phyloP scores from a whole-genome alignment of 2,329 filamentous ascomycete species.

The Davidsoniella australis region DNA sequence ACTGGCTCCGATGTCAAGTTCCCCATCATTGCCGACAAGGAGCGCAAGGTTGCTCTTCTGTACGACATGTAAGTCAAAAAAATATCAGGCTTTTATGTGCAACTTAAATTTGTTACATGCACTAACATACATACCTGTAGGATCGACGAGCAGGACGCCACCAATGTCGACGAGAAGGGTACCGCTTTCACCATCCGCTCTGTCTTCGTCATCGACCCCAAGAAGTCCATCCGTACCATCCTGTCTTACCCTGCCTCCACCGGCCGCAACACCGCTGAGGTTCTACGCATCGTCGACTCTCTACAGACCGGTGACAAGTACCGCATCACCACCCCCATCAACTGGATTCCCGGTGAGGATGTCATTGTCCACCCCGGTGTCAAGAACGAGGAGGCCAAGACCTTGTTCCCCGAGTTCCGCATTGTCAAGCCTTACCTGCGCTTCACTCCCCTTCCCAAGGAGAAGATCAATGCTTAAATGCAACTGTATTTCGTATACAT shows the following conservation, averaged over 20 bases:
- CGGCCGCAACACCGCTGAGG: constrained; percentile 66
- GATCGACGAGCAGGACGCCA: constrained; percentile 65
- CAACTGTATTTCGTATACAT: not conserved
- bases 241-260: constrained; percentile 86
- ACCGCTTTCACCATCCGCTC: constrained; percentile 88
- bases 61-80: constrained; percentile 53
- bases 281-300: constrained; percentile 62
- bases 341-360: constrained; percentile 79
- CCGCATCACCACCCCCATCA: constrained; percentile 74
- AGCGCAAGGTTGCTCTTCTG: constrained; percentile 54
- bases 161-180: constrained; percentile 65
- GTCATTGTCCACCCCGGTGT: constrained; percentile 79
- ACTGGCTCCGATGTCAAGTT: constrained; percentile 52
- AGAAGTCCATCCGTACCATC: constrained; percentile 83
- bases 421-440: constrained; percentile 57
- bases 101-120: not conserved
- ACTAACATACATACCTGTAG: constrained; percentile 20
- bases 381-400: constrained; percentile 69
- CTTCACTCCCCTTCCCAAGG: constrained; percentile 50
- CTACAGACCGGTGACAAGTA: constrained; percentile 76
- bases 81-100: not conserved
- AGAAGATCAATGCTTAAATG: constrained; percentile 23
- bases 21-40: constrained; percentile 69
- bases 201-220: constrained; percentile 87
- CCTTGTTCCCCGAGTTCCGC: constrained; percentile 65